A percentile compares a stretch with the other conserved stretches of the same genome.
Evolutionary conservation across 306 rosid genomes (phyloP).

Genomic region (Quercus dentata): DNA sequence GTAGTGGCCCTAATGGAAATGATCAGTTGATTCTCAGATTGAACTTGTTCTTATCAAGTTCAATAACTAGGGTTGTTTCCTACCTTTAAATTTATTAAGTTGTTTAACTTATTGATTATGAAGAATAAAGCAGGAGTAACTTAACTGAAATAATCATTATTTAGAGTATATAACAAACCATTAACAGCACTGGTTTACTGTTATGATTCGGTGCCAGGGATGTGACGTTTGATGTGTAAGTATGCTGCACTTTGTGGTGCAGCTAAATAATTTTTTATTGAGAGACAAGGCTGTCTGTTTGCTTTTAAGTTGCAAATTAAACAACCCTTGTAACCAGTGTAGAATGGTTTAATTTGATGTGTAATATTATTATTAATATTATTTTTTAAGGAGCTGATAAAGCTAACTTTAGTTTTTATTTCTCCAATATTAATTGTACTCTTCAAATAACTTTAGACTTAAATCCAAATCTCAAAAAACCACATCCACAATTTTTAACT

Average conservation of each 20-base stretch:
- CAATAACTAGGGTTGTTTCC: not conserved
- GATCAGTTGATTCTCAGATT: not conserved
- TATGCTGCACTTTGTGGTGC: slow-evolving; percentile 21
- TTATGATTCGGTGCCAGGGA: slow-evolving; percentile 65
- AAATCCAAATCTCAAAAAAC: not conserved
- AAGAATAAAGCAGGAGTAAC: slow-evolving; percentile 7
- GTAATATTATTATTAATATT: not conserved
- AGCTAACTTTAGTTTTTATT: not conserved
- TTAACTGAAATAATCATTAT: slow-evolving; percentile 10
- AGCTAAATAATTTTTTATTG: slow-evolving; percentile 19
- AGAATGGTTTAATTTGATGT: slow-evolving; percentile 27
- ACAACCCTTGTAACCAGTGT: slow-evolving; percentile 43
- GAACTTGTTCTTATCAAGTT: not conserved
- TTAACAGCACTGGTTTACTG: slow-evolving; percentile 36
- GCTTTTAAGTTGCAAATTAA: slow-evolving; percentile 29
- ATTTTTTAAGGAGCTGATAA: not conserved
- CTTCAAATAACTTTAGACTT: no score
- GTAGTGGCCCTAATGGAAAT: not conserved
- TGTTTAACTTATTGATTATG: not conserved
- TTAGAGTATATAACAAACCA: not conserved
- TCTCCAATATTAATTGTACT: no score
- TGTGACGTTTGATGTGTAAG: slow-evolving; percentile 51
- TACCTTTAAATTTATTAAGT: not conserved
- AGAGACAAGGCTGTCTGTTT: slow-evolving; percentile 8
- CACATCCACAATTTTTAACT: not conserved